These are phyloP conservation scores for Cordyceps tenuipes DNA, from an alignment of 2,329 filamentous ascomycete species.

Conservation along the genomic window DNA sequence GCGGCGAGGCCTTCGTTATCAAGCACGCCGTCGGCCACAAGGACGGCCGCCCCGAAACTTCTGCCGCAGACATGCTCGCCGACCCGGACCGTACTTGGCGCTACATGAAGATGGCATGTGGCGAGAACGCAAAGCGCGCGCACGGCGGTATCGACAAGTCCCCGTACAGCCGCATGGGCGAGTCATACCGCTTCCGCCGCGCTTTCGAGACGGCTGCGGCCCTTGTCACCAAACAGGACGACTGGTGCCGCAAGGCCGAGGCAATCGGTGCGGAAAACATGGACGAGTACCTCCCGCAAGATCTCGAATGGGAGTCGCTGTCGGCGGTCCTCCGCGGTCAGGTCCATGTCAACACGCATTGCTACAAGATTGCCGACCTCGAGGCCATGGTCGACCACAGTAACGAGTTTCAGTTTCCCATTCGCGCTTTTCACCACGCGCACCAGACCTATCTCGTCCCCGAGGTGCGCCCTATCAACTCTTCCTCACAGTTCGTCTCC, in stretches of 20 bases:
- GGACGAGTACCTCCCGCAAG: conserved; percentile 50
- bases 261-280: conserved; percentile 40
- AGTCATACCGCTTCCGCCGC: conserved; percentile 61
- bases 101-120: conserved; percentile 72
- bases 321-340: conserved; percentile 57
- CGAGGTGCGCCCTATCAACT: conserved; percentile 34
- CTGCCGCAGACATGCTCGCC: conserved; percentile 54
- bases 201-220: conserved; percentile 55
- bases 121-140: conserved; percentile 58
- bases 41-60: conserved; percentile 55
- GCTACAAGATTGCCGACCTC: conserved; percentile 61
- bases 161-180: conserved; percentile 55
- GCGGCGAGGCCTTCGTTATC: conserved; percentile 60
- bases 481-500: not conserved
- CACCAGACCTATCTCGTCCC: conserved; percentile 27
- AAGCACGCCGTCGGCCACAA: conserved; percentile 56
- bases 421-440: conserved; percentile 13
- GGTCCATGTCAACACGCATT: conserved; percentile 62
- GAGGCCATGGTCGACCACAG: conserved; percentile 63
- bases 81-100: conserved; percentile 58
- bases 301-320: conserved; percentile 56
- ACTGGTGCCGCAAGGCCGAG: conserved; percentile 56
- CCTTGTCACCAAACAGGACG: conserved; percentile 52
- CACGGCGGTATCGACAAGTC: conserved; percentile 47
- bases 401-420: conserved; percentile 59